Percentiles rank a stretch among this genome's conserved stretches.
Evolutionary conservation across 23 red algal genomes (phyloP).

Genomic region (Gracilariopsis chorda): DNA sequence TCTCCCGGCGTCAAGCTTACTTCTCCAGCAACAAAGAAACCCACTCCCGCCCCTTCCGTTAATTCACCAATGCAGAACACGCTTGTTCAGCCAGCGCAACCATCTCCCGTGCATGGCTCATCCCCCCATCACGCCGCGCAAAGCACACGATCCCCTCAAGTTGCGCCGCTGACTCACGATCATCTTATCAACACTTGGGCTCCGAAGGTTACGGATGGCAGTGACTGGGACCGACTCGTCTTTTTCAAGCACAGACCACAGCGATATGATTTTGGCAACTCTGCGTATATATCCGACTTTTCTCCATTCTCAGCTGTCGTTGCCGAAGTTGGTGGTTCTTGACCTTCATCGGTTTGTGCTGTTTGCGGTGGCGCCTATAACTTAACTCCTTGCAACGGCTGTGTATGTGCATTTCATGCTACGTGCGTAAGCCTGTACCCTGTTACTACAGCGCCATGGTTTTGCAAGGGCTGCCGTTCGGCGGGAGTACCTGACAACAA

Average conservation of each 20-base stretch:
- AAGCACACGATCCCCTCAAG: too few relatives aligned
- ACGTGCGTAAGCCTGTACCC: background rate
- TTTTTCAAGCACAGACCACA: constrained; percentile 18
- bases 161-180: background rate
- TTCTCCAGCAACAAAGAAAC: too few relatives aligned
- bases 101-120: too few relatives aligned
- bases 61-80: too few relatives aligned
- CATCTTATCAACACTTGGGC: background rate
- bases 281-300: background rate
- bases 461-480: background rate
- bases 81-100: too few relatives aligned
- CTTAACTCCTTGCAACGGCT: background rate
- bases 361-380: constrained; percentile 4
- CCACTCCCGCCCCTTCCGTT: too few relatives aligned
- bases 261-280: background rate
- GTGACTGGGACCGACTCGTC: background rate
- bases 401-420: background rate
- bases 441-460: background rate
- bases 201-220: background rate
- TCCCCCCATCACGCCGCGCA: too few relatives aligned
- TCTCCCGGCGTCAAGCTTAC: too few relatives aligned
- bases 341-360: background rate
- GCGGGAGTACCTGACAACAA: background rate
- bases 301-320: constrained; percentile 19
- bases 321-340: background rate